A percentile compares a stretch with the other conserved stretches of the same genome.
Conservation (phyloP, 179 eudicot species). For the Beta macrorhiza region DNA sequence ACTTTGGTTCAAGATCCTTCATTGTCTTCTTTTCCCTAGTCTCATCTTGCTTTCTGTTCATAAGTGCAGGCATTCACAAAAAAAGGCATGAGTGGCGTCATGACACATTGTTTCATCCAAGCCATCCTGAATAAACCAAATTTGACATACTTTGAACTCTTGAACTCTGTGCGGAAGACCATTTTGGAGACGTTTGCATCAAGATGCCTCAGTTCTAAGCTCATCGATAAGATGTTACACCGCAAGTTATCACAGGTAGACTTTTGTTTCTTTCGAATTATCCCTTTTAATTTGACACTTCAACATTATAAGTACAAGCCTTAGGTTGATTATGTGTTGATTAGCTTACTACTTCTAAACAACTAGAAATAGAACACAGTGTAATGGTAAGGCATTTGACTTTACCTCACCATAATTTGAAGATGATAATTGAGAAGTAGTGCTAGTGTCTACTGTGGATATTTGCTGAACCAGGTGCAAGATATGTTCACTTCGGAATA, state of each 20-base stretch:
- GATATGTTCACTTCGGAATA: not conserved
- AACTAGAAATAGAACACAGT: not conserved
- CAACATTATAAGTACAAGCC: no score
- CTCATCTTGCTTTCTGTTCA: not conserved
- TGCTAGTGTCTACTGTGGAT: not conserved
- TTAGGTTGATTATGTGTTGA: no score
- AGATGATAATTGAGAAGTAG: no score
- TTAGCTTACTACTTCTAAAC: not conserved
- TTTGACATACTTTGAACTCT: slow-evolving; percentile 42
- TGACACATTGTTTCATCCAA: slow-evolving; percentile 46
- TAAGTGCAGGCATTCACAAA: slow-evolving; percentile 39
- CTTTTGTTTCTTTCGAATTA: no score
- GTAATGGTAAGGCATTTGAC: not conserved
- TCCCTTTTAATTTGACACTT: no score
- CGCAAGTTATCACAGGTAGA: no score
- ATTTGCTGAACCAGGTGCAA: not conserved
- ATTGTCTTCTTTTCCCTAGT: not conserved
- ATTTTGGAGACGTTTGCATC: no score
- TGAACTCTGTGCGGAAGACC: slow-evolving; percentile 36
- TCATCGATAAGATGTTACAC: no score
- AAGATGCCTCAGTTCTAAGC: no score
- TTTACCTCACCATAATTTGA: not conserved
- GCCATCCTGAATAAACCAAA: slow-evolving; percentile 34
- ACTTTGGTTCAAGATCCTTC: no score
- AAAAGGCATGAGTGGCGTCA: slow-evolving; percentile 46